phyloP scores from a whole-genome alignment of 441 rosid species.

The Melastoma candidum region DNA sequence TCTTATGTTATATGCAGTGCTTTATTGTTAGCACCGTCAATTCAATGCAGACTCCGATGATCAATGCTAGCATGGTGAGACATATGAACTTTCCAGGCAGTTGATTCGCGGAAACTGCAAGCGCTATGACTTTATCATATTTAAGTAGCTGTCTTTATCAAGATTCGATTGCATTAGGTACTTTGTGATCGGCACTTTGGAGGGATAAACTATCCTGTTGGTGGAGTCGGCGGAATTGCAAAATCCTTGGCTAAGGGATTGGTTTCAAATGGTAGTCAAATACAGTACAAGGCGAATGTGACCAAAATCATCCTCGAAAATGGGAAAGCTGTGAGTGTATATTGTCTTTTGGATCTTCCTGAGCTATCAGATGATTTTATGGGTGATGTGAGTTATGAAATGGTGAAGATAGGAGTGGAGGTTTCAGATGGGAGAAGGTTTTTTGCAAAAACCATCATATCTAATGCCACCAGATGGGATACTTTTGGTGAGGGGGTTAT shows the following conservation, averaged over 20 bases:
- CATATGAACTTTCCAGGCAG: conserved; percentile 5
- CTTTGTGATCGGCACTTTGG: conserved; percentile 97
- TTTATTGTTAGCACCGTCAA: conserved; percentile 92
- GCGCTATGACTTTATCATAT: too few species aligned
- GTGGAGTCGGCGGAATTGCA: conserved; percentile 95
- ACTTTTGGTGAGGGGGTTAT: conserved; percentile 66
- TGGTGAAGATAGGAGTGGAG: conserved; percentile 72
- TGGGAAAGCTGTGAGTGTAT: conserved; percentile 74
- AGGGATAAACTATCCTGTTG: conserved; percentile 91
- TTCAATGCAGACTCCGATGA: conserved; percentile 90
- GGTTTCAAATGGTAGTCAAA: conserved; percentile 68
- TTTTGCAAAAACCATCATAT: conserved; percentile 71
- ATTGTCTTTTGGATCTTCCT: neutral
- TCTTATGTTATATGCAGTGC: conserved; percentile 45
- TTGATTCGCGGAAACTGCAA: too few species aligned
- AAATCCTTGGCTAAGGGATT: conserved; percentile 75
- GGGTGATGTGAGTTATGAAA: conserved; percentile 6
- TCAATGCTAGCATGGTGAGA: conserved; percentile 89
- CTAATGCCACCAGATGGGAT: conserved; percentile 99
- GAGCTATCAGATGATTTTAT: conserved; percentile 11
- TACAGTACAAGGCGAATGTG: conserved; percentile 80
- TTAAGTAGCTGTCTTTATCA: conserved; percentile 1
- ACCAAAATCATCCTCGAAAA: conserved; percentile 58
- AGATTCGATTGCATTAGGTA: conserved; percentile 42
- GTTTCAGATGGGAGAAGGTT: conserved; percentile 80